These are phyloP conservation scores for Aeschynomene evenia DNA, from an alignment of 306 rosid species.

Conservation along the genomic window DNA sequence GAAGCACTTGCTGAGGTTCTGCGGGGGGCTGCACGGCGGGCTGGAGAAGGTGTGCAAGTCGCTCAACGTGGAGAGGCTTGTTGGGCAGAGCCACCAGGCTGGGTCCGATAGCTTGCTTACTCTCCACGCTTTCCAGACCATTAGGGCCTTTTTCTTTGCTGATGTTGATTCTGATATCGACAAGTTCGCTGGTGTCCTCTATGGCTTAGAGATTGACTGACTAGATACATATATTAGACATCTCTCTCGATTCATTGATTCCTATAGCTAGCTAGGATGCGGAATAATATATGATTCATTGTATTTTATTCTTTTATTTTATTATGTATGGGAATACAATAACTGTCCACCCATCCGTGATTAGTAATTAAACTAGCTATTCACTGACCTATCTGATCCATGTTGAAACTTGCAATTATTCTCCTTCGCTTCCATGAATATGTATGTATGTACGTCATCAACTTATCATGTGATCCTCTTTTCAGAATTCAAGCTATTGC, in stretches of 20 bases:
- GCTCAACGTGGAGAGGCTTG: slow-evolving; percentile 41
- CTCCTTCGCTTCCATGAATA: not conserved
- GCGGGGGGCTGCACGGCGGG: slow-evolving; percentile 53
- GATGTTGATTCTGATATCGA: slow-evolving; percentile 22
- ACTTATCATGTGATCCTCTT: no score
- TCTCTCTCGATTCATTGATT: no score
- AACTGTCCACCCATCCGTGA: not conserved
- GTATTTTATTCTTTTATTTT: no score
- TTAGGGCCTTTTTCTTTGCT: slow-evolving; percentile 38
- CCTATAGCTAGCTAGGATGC: no score
- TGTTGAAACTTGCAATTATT: not conserved
- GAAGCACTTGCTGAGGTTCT: slow-evolving; percentile 56
- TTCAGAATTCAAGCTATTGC: not conserved
- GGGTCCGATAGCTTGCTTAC: slow-evolving; percentile 79
- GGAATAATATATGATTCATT: slow-evolving; percentile 3
- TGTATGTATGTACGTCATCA: no score
- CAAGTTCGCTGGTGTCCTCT: slow-evolving; percentile 52
- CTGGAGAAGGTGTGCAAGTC: slow-evolving; percentile 46
- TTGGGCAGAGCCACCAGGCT: slow-evolving; percentile 65
- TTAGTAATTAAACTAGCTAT: not conserved
- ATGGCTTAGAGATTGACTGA: slow-evolving; percentile 51
- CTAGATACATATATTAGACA: no score
- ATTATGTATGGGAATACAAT: not conserved
- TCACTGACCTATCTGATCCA: not conserved
- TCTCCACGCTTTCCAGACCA: slow-evolving; percentile 47